Evolutionary conservation across 1,284 basidiomycete genomes (phyloP), one percentile per base, ranked within the genome.

Genomic region (Cryptococcus sp.): DNA sequence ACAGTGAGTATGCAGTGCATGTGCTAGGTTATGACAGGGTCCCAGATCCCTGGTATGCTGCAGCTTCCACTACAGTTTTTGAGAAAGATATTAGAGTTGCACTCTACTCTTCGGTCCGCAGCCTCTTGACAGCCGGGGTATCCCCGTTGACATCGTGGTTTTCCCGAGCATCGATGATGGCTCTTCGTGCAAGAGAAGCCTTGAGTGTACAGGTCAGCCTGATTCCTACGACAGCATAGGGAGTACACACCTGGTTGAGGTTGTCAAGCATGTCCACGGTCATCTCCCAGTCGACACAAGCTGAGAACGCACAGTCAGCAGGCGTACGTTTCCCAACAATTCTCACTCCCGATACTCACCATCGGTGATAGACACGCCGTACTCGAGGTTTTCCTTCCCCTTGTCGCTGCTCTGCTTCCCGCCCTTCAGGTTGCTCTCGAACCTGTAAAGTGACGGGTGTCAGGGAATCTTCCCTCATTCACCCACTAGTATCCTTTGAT

Each of bases 391-490:
- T 24, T 78, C 70, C 13, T 82, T 84, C 42, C 76, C 82, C 70
- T 78, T 69, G 53, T 76, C 73, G 38, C 66, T 68, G 56, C 90
- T 89, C 79, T 96, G 92, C 62, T 87, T 81, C 18, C 92, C 92
- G 45, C 84, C 87, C 70, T 88, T 87, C 77, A 98, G 85, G 77
- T 97, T 89, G 40, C 86, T 89, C 80, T 98, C 95, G 73, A 98
- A 65, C 67, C 67, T 69, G 50, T n/a, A 15, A 28, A 36, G 3
- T 20, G 20, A 33, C n/a, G 28, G 4, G 9, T 33, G 20, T 1
- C 8, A 16, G 21, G 24, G 20, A 21, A 12, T 42, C 4, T 15
- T n/a, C n/a, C n/a, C n/a, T n/a, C n/a, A n/a, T n/a, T n/a, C n/a
- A n/a, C n/a, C n/a, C n/a, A n/a, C n/a, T n/a, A n/a, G n/a, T n/a